Percentiles rank a stretch among this genome's conserved stretches.
Evolutionary conservation across 192 early-diverging fungal species (phyloP).

Genomic region (Phlyctochytrium planicorne): DNA sequence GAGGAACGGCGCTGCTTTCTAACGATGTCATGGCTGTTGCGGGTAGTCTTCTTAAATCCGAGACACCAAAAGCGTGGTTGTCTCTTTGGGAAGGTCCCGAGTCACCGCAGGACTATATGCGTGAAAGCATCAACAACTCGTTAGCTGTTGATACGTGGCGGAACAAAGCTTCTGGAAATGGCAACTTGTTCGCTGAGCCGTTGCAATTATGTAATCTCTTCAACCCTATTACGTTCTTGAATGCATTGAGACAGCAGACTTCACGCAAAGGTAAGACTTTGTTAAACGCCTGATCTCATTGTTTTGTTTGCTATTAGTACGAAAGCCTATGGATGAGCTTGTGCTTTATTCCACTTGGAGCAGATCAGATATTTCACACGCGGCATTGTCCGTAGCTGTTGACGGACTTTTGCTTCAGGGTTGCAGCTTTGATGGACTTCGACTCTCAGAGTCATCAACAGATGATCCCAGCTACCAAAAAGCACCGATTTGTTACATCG

Average conservation of each 20-base stretch:
- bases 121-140: constrained; percentile 33
- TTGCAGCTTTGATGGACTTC: constrained; percentile 44
- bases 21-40: constrained; percentile 41
- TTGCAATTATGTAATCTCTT: constrained; percentile 39
- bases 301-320: constrained; percentile 25
- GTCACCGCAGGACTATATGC: constrained; percentile 35
- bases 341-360: constrained; percentile 41
- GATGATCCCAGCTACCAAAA: constrained; percentile 41
- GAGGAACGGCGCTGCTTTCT: constrained; percentile 42
- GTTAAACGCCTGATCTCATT: constrained; percentile 6
- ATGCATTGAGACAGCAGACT: constrained; percentile 51
- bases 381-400: constrained; percentile 29
- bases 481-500: constrained; percentile 44
- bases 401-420: constrained; percentile 51
- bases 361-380: constrained; percentile 7
- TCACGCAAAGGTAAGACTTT: constrained; percentile 49
- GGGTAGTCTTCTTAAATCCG: constrained; percentile 28
- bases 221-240: constrained; percentile 52
- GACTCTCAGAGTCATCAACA: constrained; percentile 34
- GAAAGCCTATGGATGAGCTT: constrained; percentile 48
- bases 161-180: constrained; percentile 14
- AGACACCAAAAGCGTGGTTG: constrained; percentile 48
- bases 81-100: constrained; percentile 49
- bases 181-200: constrained; percentile 32
- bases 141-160: constrained; percentile 26